Evolutionary conservation across 345 rosid genomes (phyloP), one percentile per base, ranked within the genome.

Genomic region (Eucalyptus pauciflora): DNA sequence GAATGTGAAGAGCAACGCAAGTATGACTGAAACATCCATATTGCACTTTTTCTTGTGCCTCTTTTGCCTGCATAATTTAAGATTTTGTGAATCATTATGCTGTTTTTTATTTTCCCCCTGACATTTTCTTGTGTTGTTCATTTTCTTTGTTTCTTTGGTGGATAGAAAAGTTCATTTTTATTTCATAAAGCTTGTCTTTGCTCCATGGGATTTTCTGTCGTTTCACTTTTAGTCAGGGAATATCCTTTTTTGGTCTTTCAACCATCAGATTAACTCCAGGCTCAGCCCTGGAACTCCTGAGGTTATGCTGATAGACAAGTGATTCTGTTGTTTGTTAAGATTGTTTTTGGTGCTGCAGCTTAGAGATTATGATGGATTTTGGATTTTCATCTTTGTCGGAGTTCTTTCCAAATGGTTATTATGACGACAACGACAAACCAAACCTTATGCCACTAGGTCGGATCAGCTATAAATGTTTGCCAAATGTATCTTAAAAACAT

Each of bases 1-100:
- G 33, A 33, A 33, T 33, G 33, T 33, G 33, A 93, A 89, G 91
- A 50, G 88, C 93, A 97, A 52, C 95, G 98, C 94, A 91, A 91
- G 97, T 96, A 93, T 29, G 83, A 71, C 86, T 37, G 37, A 71
- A 18, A 71, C 14, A 18, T 10, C 0, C 8, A 0, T 18, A 18
- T 18, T 71, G 46, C 48, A 64, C 31, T 45, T 62, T 50, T 64
- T 46, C 87, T 43, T 88, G 50, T 22, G 87, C 1, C 58, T 0
- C 46, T 37, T 37, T 71, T 71, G 27, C 46, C 27, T 37, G 81
- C 83, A 18, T 71, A 71, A 1, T 71, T 18, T 71, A 0, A 71
- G 83, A 71, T 10, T 33, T 17, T 71, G 46, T 5, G 14, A 71
- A 18, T 71, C 46, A 3, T 37, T 12, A 17, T 18, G 27, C 27